Evolutionary conservation across 2,329 filamentous ascomycete genomes (phyloP).

Genomic region (Talaromyces funiculosus): DNA sequence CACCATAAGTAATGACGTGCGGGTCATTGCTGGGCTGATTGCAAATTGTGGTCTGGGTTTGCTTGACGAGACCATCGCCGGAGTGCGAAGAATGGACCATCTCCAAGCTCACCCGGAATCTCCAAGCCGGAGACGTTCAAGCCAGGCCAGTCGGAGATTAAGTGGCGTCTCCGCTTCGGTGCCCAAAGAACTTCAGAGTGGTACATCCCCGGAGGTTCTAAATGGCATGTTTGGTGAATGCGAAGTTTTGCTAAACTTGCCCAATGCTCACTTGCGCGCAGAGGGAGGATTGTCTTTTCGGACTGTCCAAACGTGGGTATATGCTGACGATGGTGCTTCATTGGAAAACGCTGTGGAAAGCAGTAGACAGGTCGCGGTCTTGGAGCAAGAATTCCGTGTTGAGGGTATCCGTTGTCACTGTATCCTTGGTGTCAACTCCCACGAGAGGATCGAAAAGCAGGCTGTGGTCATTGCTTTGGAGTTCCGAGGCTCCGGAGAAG

Average conservation of each 20-base stretch:
- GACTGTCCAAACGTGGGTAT: conserved; percentile 30
- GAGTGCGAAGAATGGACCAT: conserved; percentile 30
- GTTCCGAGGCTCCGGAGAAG: conserved; percentile 30
- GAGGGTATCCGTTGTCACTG: conserved; percentile 41
- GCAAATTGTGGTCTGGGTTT: conserved; percentile 30
- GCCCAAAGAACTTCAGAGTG: conserved; percentile 1
- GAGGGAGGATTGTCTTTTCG: conserved; percentile 39
- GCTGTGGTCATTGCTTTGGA: conserved; percentile 39
- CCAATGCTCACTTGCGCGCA: conserved; percentile 42
- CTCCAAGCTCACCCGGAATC: conserved; percentile 25
- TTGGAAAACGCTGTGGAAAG: conserved; percentile 20
- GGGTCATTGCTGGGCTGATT: conserved; percentile 31
- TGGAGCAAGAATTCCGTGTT: conserved; percentile 38
- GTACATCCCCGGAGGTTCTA: conserved; percentile 19
- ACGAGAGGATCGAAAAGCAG: conserved; percentile 49
- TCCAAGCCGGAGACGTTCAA: conserved; percentile 14
- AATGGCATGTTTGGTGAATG: conserved; percentile 29
- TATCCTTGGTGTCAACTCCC: conserved; percentile 49
- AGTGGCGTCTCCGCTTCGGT: conserved; percentile 19
- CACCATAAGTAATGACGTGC: conserved; percentile 30
- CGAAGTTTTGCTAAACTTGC: conserved; percentile 36
- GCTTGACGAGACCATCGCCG: conserved; percentile 33
- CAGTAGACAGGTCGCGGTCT: conserved; percentile 23
- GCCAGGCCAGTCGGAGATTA: conserved; percentile 15
- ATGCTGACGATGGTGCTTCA: conserved; percentile 20